Evolutionary conservation across 306 rosid genomes (phyloP).

Genomic region (Quillaja saponaria): DNA sequence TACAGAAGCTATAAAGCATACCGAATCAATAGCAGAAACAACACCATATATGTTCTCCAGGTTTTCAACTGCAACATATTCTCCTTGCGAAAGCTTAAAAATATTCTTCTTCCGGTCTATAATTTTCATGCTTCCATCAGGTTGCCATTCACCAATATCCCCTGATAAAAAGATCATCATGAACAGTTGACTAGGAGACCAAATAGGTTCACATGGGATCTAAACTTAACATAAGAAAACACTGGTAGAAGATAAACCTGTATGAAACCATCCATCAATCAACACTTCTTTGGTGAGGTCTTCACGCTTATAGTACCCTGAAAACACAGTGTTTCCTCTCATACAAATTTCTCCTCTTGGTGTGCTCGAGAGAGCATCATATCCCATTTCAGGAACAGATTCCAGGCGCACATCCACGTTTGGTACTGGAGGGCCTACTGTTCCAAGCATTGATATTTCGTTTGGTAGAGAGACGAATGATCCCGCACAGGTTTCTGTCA

Average conservation of each 20-base stretch:
- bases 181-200: slow-evolving; percentile 8
- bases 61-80: slow-evolving; percentile 97
- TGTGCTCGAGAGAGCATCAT: slow-evolving; percentile 66
- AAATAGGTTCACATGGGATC: slow-evolving; percentile 12
- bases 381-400: slow-evolving; percentile 98
- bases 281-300: slow-evolving; percentile 91
- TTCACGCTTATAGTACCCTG: slow-evolving; percentile 89
- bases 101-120: slow-evolving; percentile 97
- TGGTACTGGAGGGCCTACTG: slow-evolving; percentile 98
- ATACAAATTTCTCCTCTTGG: slow-evolving; percentile 93
- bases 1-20: slow-evolving; percentile 31
- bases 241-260: slow-evolving; percentile 53
- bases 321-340: slow-evolving; percentile 73
- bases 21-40: slow-evolving; percentile 71
- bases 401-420: slow-evolving; percentile 86
- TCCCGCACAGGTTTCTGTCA: slow-evolving; percentile 96
- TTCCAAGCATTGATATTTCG: slow-evolving; percentile 78
- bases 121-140: slow-evolving; percentile 92
- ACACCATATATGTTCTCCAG: slow-evolving; percentile 80
- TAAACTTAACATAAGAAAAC: slow-evolving; percentile 24
- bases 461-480: slow-evolving; percentile 88
- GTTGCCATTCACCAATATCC: slow-evolving; percentile 96
- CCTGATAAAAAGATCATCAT: slow-evolving; percentile 53
- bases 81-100: slow-evolving; percentile 98
- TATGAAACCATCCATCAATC: slow-evolving; percentile 91